Conservation (phyloP, 176 grass and related monocot species). For the Hyparrhenia diplandra region DNA sequence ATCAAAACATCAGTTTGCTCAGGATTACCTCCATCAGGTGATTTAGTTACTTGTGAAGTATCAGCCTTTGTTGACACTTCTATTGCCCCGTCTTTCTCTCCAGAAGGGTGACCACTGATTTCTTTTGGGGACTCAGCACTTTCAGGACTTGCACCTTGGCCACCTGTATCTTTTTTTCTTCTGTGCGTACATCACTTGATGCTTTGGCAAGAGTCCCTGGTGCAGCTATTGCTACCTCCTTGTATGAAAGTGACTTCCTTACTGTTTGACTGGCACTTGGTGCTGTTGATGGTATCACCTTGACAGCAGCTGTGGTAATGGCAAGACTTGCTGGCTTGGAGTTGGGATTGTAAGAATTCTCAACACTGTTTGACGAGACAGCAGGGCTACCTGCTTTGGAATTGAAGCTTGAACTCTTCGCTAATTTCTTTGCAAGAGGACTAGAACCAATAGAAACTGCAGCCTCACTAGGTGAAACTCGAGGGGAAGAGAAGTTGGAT, state of each 20-base stretch:
- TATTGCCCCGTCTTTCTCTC: constrained; percentile 45
- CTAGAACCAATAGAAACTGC: constrained; percentile 33
- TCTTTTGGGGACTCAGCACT: constrained; percentile 28
- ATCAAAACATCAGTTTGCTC: constrained; percentile 14
- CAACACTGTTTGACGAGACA: constrained; percentile 37
- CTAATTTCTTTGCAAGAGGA: constrained; percentile 74
- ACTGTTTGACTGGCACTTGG: constrained; percentile 42
- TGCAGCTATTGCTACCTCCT: constrained; percentile 92
- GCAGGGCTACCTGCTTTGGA: constrained; percentile 42
- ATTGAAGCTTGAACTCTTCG: constrained; percentile 72
- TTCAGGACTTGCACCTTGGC: constrained; percentile 38
- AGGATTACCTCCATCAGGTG: constrained; percentile 35
- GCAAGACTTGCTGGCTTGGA: constrained; percentile 43
- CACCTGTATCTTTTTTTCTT: constrained; percentile 37
- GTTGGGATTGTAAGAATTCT: constrained; percentile 62
- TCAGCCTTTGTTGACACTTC: constrained; percentile 39
- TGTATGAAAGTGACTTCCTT: constrained; percentile 96
- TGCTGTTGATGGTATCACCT: constrained; percentile 42
- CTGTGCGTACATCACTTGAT: constrained; percentile 40
- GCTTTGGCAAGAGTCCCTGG: constrained; percentile 84
- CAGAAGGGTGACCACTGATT: constrained; percentile 21
- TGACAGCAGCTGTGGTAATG: constrained; percentile 34
- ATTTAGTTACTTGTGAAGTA: constrained; percentile 33
- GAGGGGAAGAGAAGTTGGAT: constrained; percentile 52
- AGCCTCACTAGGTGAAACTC: constrained; percentile 53